A percentile compares a stretch with the other conserved stretches of the same genome.
Conservation (phyloP, 176 grass and related monocot genomes). For the Oryza officinalis region DNA sequence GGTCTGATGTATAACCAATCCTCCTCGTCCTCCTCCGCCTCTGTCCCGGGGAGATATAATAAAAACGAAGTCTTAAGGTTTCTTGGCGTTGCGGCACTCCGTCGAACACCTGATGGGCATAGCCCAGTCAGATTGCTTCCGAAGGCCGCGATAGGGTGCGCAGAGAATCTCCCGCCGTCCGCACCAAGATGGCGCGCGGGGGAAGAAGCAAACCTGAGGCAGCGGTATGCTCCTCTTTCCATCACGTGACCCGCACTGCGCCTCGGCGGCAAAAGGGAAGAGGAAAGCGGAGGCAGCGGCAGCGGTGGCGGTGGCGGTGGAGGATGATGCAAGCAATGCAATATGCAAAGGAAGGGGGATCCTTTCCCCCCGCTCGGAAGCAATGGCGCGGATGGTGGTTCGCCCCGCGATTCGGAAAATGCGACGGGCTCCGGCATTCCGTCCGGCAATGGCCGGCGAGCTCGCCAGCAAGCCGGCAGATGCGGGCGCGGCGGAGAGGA, state of each 20-base stretch:
- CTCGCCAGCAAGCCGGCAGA: too few relatives aligned
- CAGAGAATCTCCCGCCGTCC: slow-evolving; percentile 40
- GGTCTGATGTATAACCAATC: slow-evolving; percentile 7
- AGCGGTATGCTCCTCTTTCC: background rate
- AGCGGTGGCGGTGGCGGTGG: background rate
- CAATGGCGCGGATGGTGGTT: background rate
- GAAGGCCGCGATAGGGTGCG: slow-evolving; percentile 6
- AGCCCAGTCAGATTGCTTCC: background rate
- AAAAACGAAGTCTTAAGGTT: slow-evolving; percentile 18
- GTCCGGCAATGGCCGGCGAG: too few relatives aligned
- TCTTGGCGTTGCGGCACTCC: background rate
- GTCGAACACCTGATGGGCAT: slow-evolving; percentile 31
- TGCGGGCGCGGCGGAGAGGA: too few relatives aligned
- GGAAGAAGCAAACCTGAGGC: slow-evolving; percentile 13
- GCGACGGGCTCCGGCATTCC: too few relatives aligned
- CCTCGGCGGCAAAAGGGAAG: background rate
- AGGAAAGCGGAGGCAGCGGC: background rate
- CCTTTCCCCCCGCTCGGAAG: slow-evolving; percentile 14
- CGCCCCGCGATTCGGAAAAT: too few relatives aligned
- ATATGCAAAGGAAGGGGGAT: slow-evolving; percentile 1
- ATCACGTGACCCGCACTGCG: slow-evolving; percentile 9
- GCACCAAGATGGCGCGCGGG: slow-evolving; percentile 10
- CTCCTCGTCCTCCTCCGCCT: background rate
- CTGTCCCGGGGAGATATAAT: slow-evolving; percentile 32
- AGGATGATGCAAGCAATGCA: background rate